A percentile compares a stretch with the other conserved stretches of the same genome.
These are phyloP conservation scores for Linaria vulgaris DNA, from an alignment of 257 asterid genomes.

Conservation along the genomic window DNA sequence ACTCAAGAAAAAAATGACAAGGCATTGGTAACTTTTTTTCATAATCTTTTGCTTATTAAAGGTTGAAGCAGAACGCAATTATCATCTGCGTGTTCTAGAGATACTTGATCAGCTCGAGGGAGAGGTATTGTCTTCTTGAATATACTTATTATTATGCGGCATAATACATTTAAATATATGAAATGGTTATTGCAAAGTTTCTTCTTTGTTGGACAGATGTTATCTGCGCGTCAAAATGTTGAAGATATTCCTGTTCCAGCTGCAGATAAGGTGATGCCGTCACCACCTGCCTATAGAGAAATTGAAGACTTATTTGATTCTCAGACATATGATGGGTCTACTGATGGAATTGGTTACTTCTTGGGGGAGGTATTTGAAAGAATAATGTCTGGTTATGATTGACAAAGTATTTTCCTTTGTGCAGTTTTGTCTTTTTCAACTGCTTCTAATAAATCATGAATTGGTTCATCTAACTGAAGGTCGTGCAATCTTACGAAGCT, in stretches of 20 bases:
- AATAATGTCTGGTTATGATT: conserved; percentile 10
- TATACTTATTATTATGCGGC: neutral
- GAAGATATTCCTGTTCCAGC: conserved; percentile 42
- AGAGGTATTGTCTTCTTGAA: conserved; percentile 46
- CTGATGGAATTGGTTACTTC: conserved; percentile 56
- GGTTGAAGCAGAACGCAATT: conserved; percentile 70
- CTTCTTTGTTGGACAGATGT: conserved; percentile 44
- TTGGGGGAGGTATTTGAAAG: conserved; percentile 67
- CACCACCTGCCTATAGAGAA: conserved; percentile 39
- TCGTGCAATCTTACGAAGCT: conserved; percentile 62
- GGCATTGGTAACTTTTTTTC: conserved; percentile 9
- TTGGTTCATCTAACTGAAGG: conserved; percentile 36
- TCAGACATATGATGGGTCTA: conserved; percentile 36
- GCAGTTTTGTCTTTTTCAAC: conserved; percentile 10
- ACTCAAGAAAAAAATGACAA: neutral
- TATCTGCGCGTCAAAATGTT: conserved; percentile 48
- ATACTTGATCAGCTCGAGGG: conserved; percentile 72
- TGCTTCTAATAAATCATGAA: conserved; percentile 4
- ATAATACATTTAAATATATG: neutral
- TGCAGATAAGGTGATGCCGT: conserved; percentile 27
- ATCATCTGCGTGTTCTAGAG: conserved; percentile 56
- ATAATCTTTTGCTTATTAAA: conserved; percentile 23
- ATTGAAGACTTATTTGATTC: conserved; percentile 36
- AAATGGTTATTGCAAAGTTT: conserved; percentile 8
- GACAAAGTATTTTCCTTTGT: neutral